Evolutionary conservation across 257 asterid species (phyloP), one percentile per base, ranked within the genome.

Genomic region (Lavandula angustifolia): DNA sequence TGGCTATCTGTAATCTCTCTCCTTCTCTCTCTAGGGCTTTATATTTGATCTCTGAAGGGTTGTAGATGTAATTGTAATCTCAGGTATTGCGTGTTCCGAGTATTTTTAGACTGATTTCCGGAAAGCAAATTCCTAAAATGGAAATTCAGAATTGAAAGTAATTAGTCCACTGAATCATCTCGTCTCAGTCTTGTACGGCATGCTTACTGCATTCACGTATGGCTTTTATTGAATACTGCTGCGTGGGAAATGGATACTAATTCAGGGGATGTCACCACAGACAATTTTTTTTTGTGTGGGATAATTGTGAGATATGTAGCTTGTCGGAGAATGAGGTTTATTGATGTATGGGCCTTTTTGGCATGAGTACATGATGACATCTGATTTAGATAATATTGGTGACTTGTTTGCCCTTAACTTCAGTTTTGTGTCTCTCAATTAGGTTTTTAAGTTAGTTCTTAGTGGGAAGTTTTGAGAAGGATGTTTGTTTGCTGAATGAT

Each of bases 1-100:
- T 92, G 46, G 95, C 99, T 18, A 87, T 92, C 72, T 92, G 99
- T 89, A 85, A 76, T 57, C 48, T 32, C 64, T 38, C 13, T 64
- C 17, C 68, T 35, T 22, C 70, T 54, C 31, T 40, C 56, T 61
- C 57, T 79, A 73, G 77, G 84, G 73, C 43, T 75, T 75, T 70
- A 6, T 64, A 5, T 60, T 54, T 46, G 29, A 32, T 54, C 42
- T 51, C 4, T 9, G 12, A 13, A 14, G 16, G 13, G 54, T 22
- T 63, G 64, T 37, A 3, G 70, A 4, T 49, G 29, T 34, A 32
- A 48, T 54, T 62, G 22, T 22, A 46, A 10, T 52, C 50, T 47
- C 9, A 8, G 32, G 16, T 35, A 11, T 37, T 22, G 1, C 34
- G 41, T 35, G 60, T 12, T 46, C 44, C 18, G 67, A 53, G 60